Percentiles rank a stretch among this genome's conserved stretches.
phyloP scores from a whole-genome alignment of 1,284 basidiomycete species.

The Grifola frondosa region DNA sequence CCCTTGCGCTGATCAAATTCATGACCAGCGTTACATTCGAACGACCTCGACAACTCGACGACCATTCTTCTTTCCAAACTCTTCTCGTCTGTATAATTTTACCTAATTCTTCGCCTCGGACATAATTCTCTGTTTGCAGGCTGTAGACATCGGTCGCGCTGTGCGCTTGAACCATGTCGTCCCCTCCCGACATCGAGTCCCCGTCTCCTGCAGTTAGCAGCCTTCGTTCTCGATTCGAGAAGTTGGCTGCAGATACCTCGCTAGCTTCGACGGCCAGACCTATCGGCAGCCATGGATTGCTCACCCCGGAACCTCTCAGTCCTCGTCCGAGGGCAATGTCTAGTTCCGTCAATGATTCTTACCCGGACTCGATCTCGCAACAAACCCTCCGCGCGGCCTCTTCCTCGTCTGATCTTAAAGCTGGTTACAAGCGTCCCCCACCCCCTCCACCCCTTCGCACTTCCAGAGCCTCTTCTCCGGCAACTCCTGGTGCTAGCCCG shows the following conservation, averaged over 20 bases:
- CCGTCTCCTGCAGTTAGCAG: slow-evolving; percentile 63
- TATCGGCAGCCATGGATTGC: slow-evolving; percentile 17
- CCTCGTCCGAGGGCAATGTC: slow-evolving; percentile 43
- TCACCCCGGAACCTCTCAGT: slow-evolving; percentile 32
- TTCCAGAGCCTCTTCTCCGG: slow-evolving; percentile 41
- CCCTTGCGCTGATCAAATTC: no score
- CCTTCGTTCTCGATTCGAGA: slow-evolving; percentile 67
- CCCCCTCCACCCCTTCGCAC: slow-evolving; percentile 54
- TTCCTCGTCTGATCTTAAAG: slow-evolving; percentile 54
- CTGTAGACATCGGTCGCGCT: slow-evolving; percentile 16
- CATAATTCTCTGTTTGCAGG: slow-evolving; percentile 4
- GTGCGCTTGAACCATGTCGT: slow-evolving; percentile 13
- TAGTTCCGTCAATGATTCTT: slow-evolving; percentile 27
- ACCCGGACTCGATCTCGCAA: slow-evolving; percentile 21
- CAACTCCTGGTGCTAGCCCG: slow-evolving; percentile 42
- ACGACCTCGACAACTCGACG: no score
- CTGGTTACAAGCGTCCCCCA: slow-evolving; percentile 48
- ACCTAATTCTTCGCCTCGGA: background rate
- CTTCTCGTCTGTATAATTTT: no score
- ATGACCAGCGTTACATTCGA: no score
- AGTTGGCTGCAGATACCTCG: slow-evolving; percentile 40
- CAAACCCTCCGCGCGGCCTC: slow-evolving; percentile 42
- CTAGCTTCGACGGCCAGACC: slow-evolving; percentile 10
- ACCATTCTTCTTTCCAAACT: no score
- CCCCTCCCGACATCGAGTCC: slow-evolving; percentile 40